Percentiles rank a stretch among this genome's conserved stretches.
phyloP scores from a whole-genome alignment of 176 grass and related monocot genomes.

The Cenchrus fungigraminus region DNA sequence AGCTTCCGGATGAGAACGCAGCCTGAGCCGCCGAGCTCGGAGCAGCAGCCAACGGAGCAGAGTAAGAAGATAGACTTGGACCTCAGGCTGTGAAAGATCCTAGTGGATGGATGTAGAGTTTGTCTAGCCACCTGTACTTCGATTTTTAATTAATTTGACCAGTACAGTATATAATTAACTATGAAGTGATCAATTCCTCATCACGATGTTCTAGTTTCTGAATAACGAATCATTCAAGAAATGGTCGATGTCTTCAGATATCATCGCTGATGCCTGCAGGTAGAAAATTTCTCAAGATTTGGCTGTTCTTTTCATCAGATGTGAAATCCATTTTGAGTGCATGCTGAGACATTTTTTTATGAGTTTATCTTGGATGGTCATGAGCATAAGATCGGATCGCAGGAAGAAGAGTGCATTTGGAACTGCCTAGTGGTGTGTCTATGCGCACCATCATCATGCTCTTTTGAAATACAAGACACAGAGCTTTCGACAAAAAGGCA shows the following conservation, averaged over 20 bases:
- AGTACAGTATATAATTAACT: constrained; percentile 29
- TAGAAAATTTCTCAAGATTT: neutral
- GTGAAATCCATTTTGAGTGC: neutral
- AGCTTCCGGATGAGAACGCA: constrained; percentile 67
- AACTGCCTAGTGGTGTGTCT: constrained; percentile 15
- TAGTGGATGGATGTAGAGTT: constrained; percentile 34
- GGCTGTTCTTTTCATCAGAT: neutral
- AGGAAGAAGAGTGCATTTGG: neutral
- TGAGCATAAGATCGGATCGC: neutral
- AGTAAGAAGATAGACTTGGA: constrained; percentile 74
- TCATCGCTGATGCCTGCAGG: neutral
- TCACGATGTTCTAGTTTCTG: neutral
- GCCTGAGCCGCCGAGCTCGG: constrained; percentile 45
- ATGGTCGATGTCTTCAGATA: constrained; percentile 27
- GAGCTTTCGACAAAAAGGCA: constrained; percentile 30
- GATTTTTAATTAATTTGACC: constrained; percentile 42
- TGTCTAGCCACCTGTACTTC: constrained; percentile 21
- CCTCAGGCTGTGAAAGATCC: constrained; percentile 64
- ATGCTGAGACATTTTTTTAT: neutral
- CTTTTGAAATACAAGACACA: neutral
- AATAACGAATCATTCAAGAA: constrained; percentile 31
- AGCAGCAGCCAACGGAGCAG: constrained; percentile 47
- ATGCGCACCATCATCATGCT: neutral
- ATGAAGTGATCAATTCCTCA: constrained; percentile 29
- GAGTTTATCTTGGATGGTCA: neutral